Conservation (phyloP, 495 filamentous ascomycete species). For the Neurospora sp. region DNA sequence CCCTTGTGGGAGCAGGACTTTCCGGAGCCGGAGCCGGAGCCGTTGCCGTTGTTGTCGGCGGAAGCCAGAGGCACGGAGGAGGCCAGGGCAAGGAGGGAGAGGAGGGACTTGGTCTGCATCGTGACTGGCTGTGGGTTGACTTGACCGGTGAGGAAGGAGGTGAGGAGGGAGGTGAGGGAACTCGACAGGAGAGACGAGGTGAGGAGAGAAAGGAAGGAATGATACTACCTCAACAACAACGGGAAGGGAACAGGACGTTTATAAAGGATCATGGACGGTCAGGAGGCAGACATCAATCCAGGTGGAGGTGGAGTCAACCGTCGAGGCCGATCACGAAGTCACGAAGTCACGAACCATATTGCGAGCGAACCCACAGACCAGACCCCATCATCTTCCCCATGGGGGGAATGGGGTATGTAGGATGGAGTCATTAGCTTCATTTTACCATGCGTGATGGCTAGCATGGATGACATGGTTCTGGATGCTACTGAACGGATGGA, state of each 20-base stretch:
- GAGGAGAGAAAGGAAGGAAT: not conserved
- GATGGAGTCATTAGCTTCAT: not conserved
- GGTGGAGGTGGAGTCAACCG: not conserved
- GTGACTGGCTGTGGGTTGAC: not conserved
- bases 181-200: not conserved
- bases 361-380: not conserved
- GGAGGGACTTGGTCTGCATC: constrained; percentile 1
- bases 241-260: not conserved
- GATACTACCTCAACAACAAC: not conserved
- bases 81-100: constrained; percentile 9
- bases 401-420: not conserved
- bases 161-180: not conserved
- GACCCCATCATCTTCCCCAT: not conserved
- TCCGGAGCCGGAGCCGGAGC: not conserved
- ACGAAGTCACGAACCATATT: not conserved
- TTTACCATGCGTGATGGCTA: not conserved
- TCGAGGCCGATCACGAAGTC: not conserved
- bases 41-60: not conserved
- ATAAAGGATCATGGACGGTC: not conserved
- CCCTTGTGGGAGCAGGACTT: constrained; percentile 3
- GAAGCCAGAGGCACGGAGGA: constrained; percentile 4
- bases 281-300: not conserved
- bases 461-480: not conserved
- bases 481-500: not conserved
- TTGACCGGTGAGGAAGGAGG: not conserved